Percentiles rank a stretch among this genome's conserved stretches.
Evolutionary conservation across 139 green algal genomes (phyloP).

Genomic region (Diplosphaera chodatii): DNA sequence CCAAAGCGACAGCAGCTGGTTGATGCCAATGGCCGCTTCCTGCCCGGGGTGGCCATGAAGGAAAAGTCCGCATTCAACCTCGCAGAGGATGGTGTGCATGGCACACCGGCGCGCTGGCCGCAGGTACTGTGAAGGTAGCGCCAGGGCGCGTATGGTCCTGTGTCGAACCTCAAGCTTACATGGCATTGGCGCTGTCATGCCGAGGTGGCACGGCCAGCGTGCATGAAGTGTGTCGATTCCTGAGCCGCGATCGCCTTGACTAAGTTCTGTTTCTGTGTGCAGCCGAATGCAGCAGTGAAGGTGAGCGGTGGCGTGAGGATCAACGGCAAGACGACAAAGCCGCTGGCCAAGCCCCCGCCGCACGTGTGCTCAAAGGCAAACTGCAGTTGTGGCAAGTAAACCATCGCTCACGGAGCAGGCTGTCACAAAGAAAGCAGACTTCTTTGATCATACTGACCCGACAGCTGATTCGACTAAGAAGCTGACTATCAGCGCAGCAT

Average conservation of each 20-base stretch:
- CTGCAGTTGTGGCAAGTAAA: slow-evolving; percentile 8
- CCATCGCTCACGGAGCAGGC: too few species aligned
- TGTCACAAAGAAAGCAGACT: too few species aligned
- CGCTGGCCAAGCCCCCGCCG: not conserved
- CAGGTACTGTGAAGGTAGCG: not conserved
- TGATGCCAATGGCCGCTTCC: slow-evolving; percentile 35
- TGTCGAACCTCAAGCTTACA: too few species aligned
- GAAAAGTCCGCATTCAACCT: slow-evolving; percentile 5
- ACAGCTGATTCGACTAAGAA: too few species aligned
- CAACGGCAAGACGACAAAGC: not conserved
- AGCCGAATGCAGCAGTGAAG: slow-evolving; percentile 14
- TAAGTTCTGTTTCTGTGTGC: not conserved
- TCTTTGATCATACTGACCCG: too few species aligned
- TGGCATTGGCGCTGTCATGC: too few species aligned
- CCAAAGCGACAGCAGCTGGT: slow-evolving; percentile 23
- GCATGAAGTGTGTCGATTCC: too few species aligned
- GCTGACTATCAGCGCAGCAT: too few species aligned
- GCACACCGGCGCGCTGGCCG: slow-evolving; percentile 20
- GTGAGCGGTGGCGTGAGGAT: slow-evolving; percentile 3
- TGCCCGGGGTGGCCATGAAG: slow-evolving; percentile 22
- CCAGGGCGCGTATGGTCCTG: too few species aligned
- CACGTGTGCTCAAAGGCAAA: slow-evolving; percentile 16
- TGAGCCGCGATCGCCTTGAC: too few species aligned
- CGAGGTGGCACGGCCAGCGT: too few species aligned
- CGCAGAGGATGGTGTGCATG: not conserved